Evolutionary conservation across 1,139 yeast genomes (phyloP).

Genomic region (Saccharomyces hybrid): DNA sequence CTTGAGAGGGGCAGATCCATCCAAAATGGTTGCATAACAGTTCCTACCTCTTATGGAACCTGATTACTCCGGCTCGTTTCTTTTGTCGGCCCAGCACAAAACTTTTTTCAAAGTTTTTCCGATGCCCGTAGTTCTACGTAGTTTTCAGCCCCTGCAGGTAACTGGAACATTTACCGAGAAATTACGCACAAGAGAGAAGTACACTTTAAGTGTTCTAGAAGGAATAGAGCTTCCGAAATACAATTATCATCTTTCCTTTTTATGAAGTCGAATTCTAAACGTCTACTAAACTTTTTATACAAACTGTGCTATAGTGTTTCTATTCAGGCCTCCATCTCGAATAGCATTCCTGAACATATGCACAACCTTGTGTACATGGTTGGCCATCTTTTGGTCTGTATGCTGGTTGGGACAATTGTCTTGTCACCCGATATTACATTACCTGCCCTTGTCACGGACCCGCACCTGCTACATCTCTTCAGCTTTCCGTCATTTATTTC

Average conservation of each 20-base stretch:
- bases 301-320: constrained; percentile 8
- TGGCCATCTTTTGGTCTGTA: constrained; percentile 33
- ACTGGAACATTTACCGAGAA: not conserved
- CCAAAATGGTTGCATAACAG: not conserved
- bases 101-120: not conserved
- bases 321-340: constrained; percentile 19
- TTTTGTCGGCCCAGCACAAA: not conserved
- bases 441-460: constrained; percentile 32
- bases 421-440: constrained; percentile 25
- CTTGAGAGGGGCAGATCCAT: not conserved
- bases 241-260: not conserved
- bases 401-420: constrained; percentile 29
- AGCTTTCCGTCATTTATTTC: constrained; percentile 20
- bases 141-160: not conserved
- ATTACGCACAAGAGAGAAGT: not conserved
- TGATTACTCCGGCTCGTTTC: not conserved
- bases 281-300: not conserved
- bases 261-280: not conserved
- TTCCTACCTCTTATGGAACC: not conserved
- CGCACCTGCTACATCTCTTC: constrained; percentile 32
- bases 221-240: not conserved
- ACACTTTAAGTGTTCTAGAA: not conserved
- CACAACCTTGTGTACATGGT: constrained; percentile 31
- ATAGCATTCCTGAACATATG: constrained; percentile 32
- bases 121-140: not conserved